Percentiles rank a stretch among this genome's conserved stretches.
Conservation (phyloP, 257 asterid species). For the Nicotiana attenuata region DNA sequence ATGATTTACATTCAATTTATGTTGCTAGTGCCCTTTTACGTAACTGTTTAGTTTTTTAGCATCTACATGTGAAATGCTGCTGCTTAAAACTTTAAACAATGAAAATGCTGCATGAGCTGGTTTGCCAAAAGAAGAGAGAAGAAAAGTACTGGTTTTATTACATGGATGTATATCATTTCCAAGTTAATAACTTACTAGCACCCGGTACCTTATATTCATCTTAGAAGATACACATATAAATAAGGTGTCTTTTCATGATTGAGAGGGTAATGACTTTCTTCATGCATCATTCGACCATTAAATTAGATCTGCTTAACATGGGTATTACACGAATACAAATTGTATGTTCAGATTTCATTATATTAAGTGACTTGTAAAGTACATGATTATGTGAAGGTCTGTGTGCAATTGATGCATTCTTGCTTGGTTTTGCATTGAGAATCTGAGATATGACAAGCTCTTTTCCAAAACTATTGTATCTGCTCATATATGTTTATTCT, state of each 20-base stretch:
- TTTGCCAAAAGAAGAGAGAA: not conserved
- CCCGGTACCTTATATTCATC: not conserved
- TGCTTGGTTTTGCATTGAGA: not conserved
- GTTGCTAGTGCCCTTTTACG: not conserved
- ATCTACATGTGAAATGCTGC: not conserved
- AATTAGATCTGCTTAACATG: not conserved
- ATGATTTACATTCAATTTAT: not conserved
- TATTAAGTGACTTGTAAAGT: not conserved
- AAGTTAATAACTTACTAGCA: not conserved
- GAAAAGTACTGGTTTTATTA: not conserved
- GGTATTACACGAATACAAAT: not conserved
- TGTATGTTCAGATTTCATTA: not conserved
- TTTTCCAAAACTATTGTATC: not conserved
- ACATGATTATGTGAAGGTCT: not conserved
- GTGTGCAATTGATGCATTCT: not conserved
- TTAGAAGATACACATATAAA: not conserved
- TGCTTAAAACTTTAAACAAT: not conserved
- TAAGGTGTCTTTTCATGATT: not conserved
- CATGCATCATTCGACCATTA: not conserved
- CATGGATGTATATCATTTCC: not conserved
- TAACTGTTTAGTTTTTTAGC: not conserved
- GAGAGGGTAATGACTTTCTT: not conserved
- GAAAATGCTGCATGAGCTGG: not conserved
- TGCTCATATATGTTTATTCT: not conserved
- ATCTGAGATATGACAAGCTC: not conserved